Conservation (phyloP, 805 yeast species). For the Hanseniaspora hatyaiensis region DNA sequence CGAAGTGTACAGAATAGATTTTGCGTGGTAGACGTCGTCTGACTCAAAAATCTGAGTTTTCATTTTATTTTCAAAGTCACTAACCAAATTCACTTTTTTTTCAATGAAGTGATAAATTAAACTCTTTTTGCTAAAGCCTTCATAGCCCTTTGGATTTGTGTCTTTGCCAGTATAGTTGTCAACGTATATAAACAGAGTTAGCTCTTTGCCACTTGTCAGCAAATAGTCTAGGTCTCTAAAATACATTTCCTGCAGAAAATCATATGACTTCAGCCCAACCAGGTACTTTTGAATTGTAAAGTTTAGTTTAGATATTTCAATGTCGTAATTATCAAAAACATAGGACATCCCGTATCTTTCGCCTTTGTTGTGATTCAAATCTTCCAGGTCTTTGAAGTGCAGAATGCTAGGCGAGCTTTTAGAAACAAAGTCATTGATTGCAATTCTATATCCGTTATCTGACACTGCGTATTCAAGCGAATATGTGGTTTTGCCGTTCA, state of each 20-base stretch:
- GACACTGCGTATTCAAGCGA: slow-evolving; percentile 20
- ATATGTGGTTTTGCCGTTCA: slow-evolving; percentile 22
- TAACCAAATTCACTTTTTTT: slow-evolving; percentile 31
- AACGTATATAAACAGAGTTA: slow-evolving; percentile 48
- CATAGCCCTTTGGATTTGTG: slow-evolving; percentile 29
- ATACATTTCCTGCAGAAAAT: slow-evolving; percentile 57
- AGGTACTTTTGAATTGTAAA: slow-evolving; percentile 49
- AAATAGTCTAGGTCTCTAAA: slow-evolving; percentile 46
- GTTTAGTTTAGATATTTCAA: slow-evolving; percentile 19
- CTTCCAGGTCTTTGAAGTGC: slow-evolving; percentile 20
- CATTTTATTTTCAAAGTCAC: slow-evolving; percentile 19
- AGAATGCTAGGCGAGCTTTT: slow-evolving; percentile 34
- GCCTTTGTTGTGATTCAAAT: not conserved
- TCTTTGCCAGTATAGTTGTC: not conserved
- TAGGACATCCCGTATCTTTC: slow-evolving; percentile 39
- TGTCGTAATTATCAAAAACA: slow-evolving; percentile 31
- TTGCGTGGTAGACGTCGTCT: not conserved
- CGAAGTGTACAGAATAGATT: slow-evolving; percentile 35
- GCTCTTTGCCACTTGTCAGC: slow-evolving; percentile 46
- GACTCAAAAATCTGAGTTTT: slow-evolving; percentile 20
- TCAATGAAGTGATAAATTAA: slow-evolving; percentile 56
- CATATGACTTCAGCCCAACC: slow-evolving; percentile 46
- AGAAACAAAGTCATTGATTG: slow-evolving; percentile 28
- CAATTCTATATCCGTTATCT: slow-evolving; percentile 29
- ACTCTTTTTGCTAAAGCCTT: slow-evolving; percentile 29